Conservation (phyloP, 495 filamentous ascomycete genomes). For the Aspergillus cristatus region DNA sequence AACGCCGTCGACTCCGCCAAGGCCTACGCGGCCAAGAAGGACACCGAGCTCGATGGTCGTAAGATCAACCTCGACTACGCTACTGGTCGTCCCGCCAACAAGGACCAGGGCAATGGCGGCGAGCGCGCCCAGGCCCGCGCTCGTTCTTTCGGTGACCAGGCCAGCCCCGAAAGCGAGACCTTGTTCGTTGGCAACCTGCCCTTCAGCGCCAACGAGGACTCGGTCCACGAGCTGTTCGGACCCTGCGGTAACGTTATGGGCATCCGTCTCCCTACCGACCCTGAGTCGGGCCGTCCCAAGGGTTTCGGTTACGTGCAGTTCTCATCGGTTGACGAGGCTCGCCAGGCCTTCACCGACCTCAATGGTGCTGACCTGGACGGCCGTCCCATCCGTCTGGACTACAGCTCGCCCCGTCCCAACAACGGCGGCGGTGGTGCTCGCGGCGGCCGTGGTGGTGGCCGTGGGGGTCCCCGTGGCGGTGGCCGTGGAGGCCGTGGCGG, state of each 20-base stretch:
- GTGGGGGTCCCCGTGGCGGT: conserved; percentile 46
- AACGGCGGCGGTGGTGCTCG: conserved; percentile 43
- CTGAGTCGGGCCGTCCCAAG: conserved; percentile 78
- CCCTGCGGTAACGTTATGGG: conserved; percentile 60
- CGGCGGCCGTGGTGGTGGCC: conserved; percentile 40
- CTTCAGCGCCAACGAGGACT: conserved; percentile 73
- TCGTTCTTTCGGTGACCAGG: conserved; percentile 67
- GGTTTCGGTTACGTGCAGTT: conserved; percentile 93
- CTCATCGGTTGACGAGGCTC: conserved; percentile 75
- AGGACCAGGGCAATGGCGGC: conserved; percentile 39
- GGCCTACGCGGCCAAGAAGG: conserved; percentile 75
- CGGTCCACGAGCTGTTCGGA: conserved; percentile 65
- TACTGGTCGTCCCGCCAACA: conserved; percentile 48
- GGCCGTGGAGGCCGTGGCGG: conserved; percentile 45
- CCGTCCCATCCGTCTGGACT: conserved; percentile 83
- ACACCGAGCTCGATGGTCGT: conserved; percentile 72
- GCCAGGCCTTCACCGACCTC: conserved; percentile 62
- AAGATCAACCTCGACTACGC: conserved; percentile 85
- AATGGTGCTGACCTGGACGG: conserved; percentile 69
- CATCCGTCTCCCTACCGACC: conserved; percentile 84
- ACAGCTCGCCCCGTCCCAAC: conserved; percentile 65
- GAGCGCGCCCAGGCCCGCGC: conserved; percentile 62
- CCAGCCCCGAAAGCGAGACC: conserved; percentile 69
- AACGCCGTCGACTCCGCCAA: conserved; percentile 58
- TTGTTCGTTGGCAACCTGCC: conserved; percentile 90